Conservation (phyloP, 2,329 filamentous ascomycete species). For the Phialemonium atrogriseum region DNA sequence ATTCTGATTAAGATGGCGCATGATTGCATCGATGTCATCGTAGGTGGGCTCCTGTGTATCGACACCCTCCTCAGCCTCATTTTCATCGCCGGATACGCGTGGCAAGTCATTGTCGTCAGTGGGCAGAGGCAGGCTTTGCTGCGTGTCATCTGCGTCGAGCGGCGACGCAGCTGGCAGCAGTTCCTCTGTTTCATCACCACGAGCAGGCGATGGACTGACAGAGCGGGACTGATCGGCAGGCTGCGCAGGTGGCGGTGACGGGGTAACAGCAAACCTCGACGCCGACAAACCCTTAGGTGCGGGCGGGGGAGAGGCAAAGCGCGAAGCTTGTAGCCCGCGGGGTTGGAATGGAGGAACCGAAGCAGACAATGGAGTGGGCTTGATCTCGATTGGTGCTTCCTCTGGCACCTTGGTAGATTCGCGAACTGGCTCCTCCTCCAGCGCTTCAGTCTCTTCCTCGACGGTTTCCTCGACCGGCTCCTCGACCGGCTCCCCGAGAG, state of each 20-base stretch:
- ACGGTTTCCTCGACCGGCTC: constrained; percentile 8
- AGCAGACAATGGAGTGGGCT: constrained; percentile 15
- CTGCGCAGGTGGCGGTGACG: constrained; percentile 24
- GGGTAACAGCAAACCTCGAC: constrained; percentile 35
- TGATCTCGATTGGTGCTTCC: constrained; percentile 13
- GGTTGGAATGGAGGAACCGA: constrained; percentile 7
- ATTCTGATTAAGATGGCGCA: constrained; percentile 74
- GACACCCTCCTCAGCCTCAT: constrained; percentile 13
- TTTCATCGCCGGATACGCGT: constrained; percentile 13
- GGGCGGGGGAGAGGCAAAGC: constrained; percentile 22
- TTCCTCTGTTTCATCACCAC: constrained; percentile 9
- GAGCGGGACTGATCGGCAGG: constrained; percentile 15
- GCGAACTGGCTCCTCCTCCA: constrained; percentile 13
- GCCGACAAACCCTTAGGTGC: constrained; percentile 33
- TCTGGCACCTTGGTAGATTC: constrained; percentile 13
- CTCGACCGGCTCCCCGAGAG: constrained; percentile 6
- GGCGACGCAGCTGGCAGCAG: constrained; percentile 13
- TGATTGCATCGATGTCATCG: constrained; percentile 86
- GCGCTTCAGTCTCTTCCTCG: constrained; percentile 3
- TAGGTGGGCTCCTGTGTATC: constrained; percentile 44
- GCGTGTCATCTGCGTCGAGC: constrained; percentile 21
- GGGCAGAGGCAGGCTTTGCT: constrained; percentile 14
- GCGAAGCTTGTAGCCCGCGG: constrained; percentile 20
- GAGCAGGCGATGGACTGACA: constrained; percentile 7
- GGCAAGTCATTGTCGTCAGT: constrained; percentile 19